These are phyloP conservation scores for Collybiopsis luxurians DNA, from an alignment of 768 basidiomycete genomes.

Conservation along the genomic window DNA sequence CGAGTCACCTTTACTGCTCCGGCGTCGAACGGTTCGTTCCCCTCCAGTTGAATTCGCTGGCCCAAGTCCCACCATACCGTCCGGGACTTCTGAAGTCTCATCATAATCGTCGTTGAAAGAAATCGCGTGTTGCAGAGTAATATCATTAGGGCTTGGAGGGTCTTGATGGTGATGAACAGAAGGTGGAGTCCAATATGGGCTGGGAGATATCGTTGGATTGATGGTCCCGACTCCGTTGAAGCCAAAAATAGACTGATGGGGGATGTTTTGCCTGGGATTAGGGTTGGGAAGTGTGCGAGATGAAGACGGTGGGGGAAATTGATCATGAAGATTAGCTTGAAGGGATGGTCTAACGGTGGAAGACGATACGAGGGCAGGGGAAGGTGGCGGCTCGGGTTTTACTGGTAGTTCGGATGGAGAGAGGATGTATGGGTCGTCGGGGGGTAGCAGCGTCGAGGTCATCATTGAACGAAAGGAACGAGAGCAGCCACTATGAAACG, in stretches of 20 bases:
- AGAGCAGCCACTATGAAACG: not conserved
- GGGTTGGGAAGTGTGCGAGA: conserved; percentile 31
- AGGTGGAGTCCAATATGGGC: not conserved
- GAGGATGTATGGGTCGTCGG: not conserved
- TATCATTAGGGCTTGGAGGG: not conserved
- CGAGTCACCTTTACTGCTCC: conserved; percentile 71
- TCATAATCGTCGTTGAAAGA: conserved; percentile 63
- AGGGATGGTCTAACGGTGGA: conserved; percentile 33
- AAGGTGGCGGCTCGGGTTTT: conserved; percentile 42
- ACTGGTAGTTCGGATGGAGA: conserved; percentile 15
- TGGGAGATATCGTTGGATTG: not conserved
- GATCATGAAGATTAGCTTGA: conserved; percentile 34
- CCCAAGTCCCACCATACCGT: conserved; percentile 20
- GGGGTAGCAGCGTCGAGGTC: not conserved
- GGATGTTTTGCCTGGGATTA: too few species aligned
- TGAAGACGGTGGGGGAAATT: conserved; percentile 26
- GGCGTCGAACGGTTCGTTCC: conserved; percentile 58
- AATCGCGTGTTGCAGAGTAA: conserved; percentile 24
- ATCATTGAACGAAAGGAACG: not conserved
- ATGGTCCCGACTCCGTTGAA: not conserved
- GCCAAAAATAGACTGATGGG: conserved; percentile 13
- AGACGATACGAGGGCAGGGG: conserved; percentile 36
- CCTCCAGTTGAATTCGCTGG: conserved; percentile 14
- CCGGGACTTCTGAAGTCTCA: conserved; percentile 48
- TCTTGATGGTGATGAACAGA: not conserved